phyloP scores from a whole-genome alignment of 2,329 filamentous ascomycete genomes.

The Niveomyces coronatus region DNA sequence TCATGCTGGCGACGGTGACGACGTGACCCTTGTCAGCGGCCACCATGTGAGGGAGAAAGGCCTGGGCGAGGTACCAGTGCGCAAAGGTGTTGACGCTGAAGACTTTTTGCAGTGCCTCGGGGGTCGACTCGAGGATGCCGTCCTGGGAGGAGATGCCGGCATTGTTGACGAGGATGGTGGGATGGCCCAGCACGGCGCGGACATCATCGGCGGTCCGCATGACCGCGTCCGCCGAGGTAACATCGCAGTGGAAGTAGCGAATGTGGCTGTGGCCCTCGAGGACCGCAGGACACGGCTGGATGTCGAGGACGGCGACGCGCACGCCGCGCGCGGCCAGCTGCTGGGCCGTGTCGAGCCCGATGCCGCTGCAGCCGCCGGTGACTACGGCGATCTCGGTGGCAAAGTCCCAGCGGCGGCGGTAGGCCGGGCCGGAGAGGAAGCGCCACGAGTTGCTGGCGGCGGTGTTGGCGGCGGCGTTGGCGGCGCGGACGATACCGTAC shows the following conservation, averaged over 20 bases:
- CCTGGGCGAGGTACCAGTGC: constrained; percentile 49
- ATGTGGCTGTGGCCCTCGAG: constrained; percentile 34
- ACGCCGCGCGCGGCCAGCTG: constrained; percentile 48
- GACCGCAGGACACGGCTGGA: constrained; percentile 18
- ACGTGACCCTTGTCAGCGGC: constrained; percentile 53
- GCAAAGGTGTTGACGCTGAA: constrained; percentile 56
- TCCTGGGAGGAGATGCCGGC: constrained; percentile 46
- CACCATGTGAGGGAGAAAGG: constrained; percentile 53
- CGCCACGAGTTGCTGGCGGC: constrained; percentile 6
- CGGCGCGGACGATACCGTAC: constrained; percentile 5
- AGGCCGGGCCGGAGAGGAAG: constrained; percentile 11
- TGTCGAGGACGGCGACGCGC: constrained; percentile 56
- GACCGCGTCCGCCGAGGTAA: constrained; percentile 43
- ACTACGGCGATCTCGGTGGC: constrained; percentile 53
- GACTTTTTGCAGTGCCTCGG: constrained; percentile 46
- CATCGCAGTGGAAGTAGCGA: constrained; percentile 55
- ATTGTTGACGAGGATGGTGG: constrained; percentile 46
- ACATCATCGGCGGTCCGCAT: constrained; percentile 35
- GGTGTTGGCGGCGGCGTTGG: constrained; percentile 8
- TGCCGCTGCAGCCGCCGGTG: constrained; percentile 59
- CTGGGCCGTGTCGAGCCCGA: constrained; percentile 51
- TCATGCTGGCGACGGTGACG: constrained; percentile 53
- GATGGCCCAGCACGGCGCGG: constrained; percentile 41
- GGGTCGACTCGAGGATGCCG: constrained; percentile 42
- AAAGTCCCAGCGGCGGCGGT: no score